Evolutionary conservation across 495 filamentous ascomycete genomes (phyloP).

Genomic region (Penicillium angulare): DNA sequence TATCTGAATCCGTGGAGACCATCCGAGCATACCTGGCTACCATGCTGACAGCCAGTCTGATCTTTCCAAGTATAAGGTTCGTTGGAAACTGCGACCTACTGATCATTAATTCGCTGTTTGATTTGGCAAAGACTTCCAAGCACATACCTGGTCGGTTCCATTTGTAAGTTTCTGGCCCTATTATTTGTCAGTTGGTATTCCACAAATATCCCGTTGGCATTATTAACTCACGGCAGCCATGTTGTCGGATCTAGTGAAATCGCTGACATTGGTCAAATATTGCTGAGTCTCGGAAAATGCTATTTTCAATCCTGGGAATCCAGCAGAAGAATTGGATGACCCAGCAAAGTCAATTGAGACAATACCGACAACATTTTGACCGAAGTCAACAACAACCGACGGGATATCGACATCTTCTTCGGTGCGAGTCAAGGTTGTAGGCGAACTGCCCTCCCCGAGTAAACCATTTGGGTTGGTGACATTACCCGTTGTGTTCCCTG

Average conservation of each 20-base stretch:
- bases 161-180: conserved; percentile 8
- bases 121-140: background rate
- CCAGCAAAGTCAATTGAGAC: conserved; percentile 27
- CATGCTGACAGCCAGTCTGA: conserved; percentile 35
- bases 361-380: conserved; percentile 41
- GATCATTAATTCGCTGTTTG: background rate
- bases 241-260: conserved; percentile 46
- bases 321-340: conserved; percentile 18
- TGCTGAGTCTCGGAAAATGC: conserved; percentile 47
- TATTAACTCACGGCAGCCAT: conserved; percentile 10
- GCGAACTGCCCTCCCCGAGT: background rate
- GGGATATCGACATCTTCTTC: conserved; percentile 3
- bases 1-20: conserved; percentile 50
- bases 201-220: background rate
- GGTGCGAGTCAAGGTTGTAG: conserved; percentile 9
- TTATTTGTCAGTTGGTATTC: background rate
- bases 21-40: conserved; percentile 42
- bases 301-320: conserved; percentile 36
- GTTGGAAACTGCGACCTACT: conserved; percentile 35
- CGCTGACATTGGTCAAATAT: conserved; percentile 38
- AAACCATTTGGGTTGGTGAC: conserved; percentile 5
- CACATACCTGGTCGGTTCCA: conserved; percentile 12
- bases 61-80: conserved; percentile 40
- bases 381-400: conserved; percentile 42
- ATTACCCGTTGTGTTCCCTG: conserved; percentile 3